These are phyloP conservation scores for Eucalyptus shirleyi DNA, from an alignment of 345 rosid genomes.

Conservation along the genomic window DNA sequence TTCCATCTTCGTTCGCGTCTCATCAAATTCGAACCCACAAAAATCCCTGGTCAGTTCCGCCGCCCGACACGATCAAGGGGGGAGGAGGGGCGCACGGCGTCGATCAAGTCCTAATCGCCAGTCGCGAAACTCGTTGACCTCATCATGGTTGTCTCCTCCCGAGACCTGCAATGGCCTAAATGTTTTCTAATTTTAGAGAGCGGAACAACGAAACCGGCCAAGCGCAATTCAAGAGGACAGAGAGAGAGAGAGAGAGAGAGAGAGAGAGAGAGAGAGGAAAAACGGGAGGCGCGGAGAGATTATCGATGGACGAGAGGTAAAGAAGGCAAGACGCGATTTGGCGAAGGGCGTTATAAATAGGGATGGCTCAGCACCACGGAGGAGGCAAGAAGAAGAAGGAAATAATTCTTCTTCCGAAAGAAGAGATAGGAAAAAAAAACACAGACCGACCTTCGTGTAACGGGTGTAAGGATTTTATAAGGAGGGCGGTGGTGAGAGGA, in stretches of 20 bases:
- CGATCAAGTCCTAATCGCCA: not conserved
- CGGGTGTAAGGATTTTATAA: too few species aligned
- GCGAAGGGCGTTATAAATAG: not conserved
- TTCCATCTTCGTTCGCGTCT: not conserved
- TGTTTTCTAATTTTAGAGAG: not conserved
- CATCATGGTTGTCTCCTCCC: not conserved
- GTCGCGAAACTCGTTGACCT: not conserved
- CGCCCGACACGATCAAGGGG: not conserved
- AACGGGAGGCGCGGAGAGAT: not conserved
- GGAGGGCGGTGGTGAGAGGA: not conserved
- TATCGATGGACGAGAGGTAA: not conserved
- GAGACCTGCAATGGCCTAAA: not conserved
- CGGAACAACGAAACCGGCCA: not conserved
- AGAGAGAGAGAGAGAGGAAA: not conserved
- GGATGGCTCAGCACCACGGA: not conserved
- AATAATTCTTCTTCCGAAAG: conserved; percentile 16
- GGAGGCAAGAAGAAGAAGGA: conserved; percentile 20
- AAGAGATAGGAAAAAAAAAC: not conserved
- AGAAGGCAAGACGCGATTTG: not conserved
- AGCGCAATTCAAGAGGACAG: not conserved
- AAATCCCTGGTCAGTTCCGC: not conserved
- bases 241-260: not conserved
- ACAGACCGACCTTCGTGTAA: not conserved
- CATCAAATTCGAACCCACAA: not conserved
- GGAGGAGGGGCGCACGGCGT: not conserved